Evolutionary conservation across 1,284 basidiomycete genomes (phyloP).

Genomic region (Leccinum fuscescens): DNA sequence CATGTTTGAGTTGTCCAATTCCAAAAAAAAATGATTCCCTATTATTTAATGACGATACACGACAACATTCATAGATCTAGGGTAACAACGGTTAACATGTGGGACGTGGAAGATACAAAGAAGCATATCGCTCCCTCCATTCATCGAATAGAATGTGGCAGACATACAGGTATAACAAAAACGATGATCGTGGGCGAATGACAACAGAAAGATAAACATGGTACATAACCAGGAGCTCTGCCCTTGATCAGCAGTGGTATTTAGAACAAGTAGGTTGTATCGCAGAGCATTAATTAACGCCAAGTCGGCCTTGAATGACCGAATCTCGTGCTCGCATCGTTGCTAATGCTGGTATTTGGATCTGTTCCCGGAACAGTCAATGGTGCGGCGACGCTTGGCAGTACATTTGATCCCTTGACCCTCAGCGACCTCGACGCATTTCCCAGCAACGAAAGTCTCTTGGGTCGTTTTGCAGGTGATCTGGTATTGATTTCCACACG

Average conservation of each 20-base stretch:
- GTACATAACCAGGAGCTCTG: constrained; percentile 22
- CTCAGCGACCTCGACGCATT: constrained; percentile 32
- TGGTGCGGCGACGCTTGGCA: constrained; percentile 13
- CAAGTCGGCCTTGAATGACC: constrained; percentile 26
- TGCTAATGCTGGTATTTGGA: constrained; percentile 29
- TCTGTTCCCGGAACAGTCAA: constrained; percentile 26
- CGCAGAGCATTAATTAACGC: constrained; percentile 22
- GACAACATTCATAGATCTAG: constrained; percentile 28
- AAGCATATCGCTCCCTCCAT: constrained; percentile 8
- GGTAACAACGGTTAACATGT: constrained; percentile 29
- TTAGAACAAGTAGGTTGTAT: constrained; percentile 1
- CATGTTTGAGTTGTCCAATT: background rate
- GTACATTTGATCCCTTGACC: constrained; percentile 22
- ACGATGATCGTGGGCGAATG: constrained; percentile 13
- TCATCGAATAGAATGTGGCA: constrained; percentile 11
- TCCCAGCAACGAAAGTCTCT: constrained; percentile 56
- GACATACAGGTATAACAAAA: constrained; percentile 23
- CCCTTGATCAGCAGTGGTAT: constrained; percentile 8
- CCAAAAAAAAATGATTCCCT: constrained; percentile 5
- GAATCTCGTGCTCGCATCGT: constrained; percentile 25
- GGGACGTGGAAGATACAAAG: constrained; percentile 3
- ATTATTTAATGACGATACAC: constrained; percentile 22
- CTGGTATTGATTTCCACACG: constrained; percentile 44
- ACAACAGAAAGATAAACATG: constrained; percentile 10
- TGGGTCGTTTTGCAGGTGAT: constrained; percentile 62